Percentiles rank a stretch among this genome's conserved stretches.
Conservation (phyloP, 768 basidiomycete genomes). For the Infundibulicybe gibba region DNA sequence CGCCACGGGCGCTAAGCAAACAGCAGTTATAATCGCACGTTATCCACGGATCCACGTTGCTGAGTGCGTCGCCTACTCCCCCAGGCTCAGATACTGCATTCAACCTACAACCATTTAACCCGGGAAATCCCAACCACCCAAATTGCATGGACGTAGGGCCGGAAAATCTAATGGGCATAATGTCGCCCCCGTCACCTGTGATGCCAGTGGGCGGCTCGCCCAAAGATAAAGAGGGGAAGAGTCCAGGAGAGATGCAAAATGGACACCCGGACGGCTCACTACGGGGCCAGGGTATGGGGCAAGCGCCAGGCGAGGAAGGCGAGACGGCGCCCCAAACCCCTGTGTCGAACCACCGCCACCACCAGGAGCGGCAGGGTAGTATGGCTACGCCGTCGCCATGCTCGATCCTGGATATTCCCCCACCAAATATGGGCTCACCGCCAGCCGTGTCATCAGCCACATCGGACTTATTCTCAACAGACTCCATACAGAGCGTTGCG, state of each 20-base stretch:
- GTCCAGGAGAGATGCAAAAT: slow-evolving; percentile 5
- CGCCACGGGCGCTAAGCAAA: no score
- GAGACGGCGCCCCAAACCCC: slow-evolving; percentile 26
- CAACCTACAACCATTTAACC: slow-evolving; percentile 29
- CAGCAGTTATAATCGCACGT: no score
- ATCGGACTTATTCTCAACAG: slow-evolving; percentile 23
- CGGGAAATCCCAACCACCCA: slow-evolving; percentile 14
- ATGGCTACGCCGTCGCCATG: slow-evolving; percentile 17
- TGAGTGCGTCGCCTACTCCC: slow-evolving; percentile 40
- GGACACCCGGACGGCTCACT: slow-evolving; percentile 22
- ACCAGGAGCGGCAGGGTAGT: slow-evolving; percentile 9
- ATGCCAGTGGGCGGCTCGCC: slow-evolving; percentile 23
- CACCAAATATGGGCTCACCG: slow-evolving; percentile 11
- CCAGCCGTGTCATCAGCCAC: slow-evolving; percentile 8
- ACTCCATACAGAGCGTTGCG: slow-evolving; percentile 7
- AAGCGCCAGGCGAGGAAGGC: slow-evolving; percentile 20
- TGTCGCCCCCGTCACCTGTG: slow-evolving; percentile 52
- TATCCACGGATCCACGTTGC: no score
- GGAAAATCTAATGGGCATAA: slow-evolving; percentile 37
- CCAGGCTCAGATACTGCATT: slow-evolving; percentile 41
- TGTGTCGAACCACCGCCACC: slow-evolving; percentile 13
- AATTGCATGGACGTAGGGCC: slow-evolving; percentile 15
- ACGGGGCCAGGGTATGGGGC: slow-evolving; percentile 14
- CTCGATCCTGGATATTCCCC: slow-evolving; percentile 16
- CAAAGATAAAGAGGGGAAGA: slow-evolving; percentile 21